Evolutionary conservation across 305 asterid species (phyloP), one percentile per base, ranked within the genome.

Genomic region (Ajuga reptans): DNA sequence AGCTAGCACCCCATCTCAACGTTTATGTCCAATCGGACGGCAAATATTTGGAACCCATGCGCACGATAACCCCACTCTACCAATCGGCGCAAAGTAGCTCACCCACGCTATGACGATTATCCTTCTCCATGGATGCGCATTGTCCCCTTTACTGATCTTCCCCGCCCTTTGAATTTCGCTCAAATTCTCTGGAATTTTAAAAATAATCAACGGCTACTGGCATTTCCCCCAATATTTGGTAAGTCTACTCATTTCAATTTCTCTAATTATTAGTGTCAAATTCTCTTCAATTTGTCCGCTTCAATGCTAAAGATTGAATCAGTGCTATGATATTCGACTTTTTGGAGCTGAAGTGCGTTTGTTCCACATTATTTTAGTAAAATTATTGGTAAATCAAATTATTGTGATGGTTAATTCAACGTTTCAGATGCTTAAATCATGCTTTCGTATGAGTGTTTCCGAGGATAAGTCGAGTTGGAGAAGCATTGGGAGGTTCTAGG

Each of bases 1-100:
- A 27, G 2, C 39, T 31, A n/a, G 29, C 18, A 12, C 11, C 74
- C 74, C 65, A 69, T 68, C n/a, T 27, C 10, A 16, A 53, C 64
- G 17, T 76, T 73, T 49, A 18, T 33, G 4, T 50, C 33, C 73
- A 57, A 77, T 77, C 72, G 6, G 69, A 73, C 67, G 77, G 76
- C 67, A 10, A 4, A 46, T 58, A 58, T 18, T 53, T 16, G 66
- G 47, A 41, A 46, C 53, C 9, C 64, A 50, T 62, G 82, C 80
- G 78, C 80, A 81, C 58, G 84, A 68, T 75, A 77, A 72, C 36
- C 59, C 69, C 37, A 6, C 65, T 56, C 72, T n/a, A 59, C 65
- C 72, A 51, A 10, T 52, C 58, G 46, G 84, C 81, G 81, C 80
- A 78, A 69, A 33, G 39, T 81, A 78, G 85, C 81, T 66, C 63